Evolutionary conservation across 116 monocot species (phyloP).

Genomic region (Dioscorea cayenensis): DNA sequence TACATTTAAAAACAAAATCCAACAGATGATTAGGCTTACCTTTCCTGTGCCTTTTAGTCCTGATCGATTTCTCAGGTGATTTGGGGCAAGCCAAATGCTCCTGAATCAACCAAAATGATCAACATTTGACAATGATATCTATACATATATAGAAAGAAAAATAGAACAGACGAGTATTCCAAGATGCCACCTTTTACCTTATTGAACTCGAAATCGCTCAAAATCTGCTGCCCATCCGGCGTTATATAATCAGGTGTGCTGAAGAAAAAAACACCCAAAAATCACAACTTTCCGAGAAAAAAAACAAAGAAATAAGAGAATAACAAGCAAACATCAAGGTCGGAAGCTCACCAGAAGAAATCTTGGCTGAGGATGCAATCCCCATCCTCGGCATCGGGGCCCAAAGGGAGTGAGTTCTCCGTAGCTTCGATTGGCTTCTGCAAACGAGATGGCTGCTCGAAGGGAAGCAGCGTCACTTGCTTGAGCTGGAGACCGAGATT

Average conservation of each 20-base stretch:
- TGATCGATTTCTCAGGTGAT: slow-evolving; percentile 66
- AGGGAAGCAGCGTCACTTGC: slow-evolving; percentile 19
- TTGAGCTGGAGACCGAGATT: slow-evolving; percentile 37
- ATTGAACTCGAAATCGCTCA: slow-evolving; percentile 33
- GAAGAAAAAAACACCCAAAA: slow-evolving; percentile 1
- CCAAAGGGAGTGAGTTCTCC: not conserved
- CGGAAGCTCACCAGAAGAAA: slow-evolving; percentile 64
- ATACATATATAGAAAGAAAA: not conserved
- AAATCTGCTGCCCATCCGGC: slow-evolving; percentile 50
- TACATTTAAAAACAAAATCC: too few relatives aligned
- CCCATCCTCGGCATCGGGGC: not conserved
- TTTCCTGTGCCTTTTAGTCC: slow-evolving; percentile 51
- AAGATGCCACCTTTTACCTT: slow-evolving; percentile 35
- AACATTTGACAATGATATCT: not conserved
- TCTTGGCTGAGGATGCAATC: slow-evolving; percentile 85
- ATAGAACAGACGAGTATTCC: not conserved
- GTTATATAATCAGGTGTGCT: slow-evolving; percentile 91
- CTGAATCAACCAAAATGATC: slow-evolving; percentile 12
- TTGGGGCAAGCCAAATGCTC: slow-evolving; percentile 63
- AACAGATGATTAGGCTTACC: slow-evolving; percentile 20
- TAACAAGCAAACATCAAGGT: not conserved
- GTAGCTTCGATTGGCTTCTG: not conserved
- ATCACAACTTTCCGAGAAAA: not conserved
- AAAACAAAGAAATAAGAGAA: not conserved
- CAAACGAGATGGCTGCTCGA: not conserved